Evolutionary conservation across 805 yeast genomes (phyloP), one percentile per base, ranked within the genome.

Genomic region (Tetrapisispora pingtungensis): DNA sequence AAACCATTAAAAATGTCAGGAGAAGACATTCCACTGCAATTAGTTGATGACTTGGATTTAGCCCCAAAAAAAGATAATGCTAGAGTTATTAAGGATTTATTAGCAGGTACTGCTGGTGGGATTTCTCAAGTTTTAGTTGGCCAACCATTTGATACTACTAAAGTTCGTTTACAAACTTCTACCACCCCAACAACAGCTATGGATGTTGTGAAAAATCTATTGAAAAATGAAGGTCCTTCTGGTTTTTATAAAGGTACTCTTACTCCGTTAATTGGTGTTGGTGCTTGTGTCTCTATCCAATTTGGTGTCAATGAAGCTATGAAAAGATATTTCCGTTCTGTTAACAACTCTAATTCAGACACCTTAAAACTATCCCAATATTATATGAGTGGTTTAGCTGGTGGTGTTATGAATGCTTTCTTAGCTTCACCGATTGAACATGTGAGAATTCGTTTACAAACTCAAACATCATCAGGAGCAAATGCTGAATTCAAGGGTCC

Each of bases 241-340:
- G 98, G 94, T 0, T 86, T 93, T 58, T 93, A 93, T 64, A 81
- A 94, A 64, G 98, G 98, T 31, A 88, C 96, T 1, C 57, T 88
- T 54, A 89, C 97, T 1, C 98, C 98, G 18, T 71, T 93, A 54
- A 64, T 90, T 31, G 98, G 98, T 12, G 86, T 90, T n/a, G 98
- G 98, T 42, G 96, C 95, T 0, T 89, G 97, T 71, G 97, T 93
- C 12, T 85, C 96, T 8, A 84, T 90, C 34, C 98, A 93, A 65
- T 93, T 93, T 59, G 93, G 96, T 38, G 95, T 87, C 32, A 89
- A 89, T 58, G 97, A 93, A 64, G 82, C 74, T 57, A 87, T 90
- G 96, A 93, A 93, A 67, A 73, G 97, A 56, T 68, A 72, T 48
- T 88, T 84, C 41, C 58, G 57, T 14, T 74, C 74, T 51, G 60